These are phyloP conservation scores for Monilinia polystroma DNA, from an alignment of 2,329 filamentous ascomycete species.

Conservation along the genomic window DNA sequence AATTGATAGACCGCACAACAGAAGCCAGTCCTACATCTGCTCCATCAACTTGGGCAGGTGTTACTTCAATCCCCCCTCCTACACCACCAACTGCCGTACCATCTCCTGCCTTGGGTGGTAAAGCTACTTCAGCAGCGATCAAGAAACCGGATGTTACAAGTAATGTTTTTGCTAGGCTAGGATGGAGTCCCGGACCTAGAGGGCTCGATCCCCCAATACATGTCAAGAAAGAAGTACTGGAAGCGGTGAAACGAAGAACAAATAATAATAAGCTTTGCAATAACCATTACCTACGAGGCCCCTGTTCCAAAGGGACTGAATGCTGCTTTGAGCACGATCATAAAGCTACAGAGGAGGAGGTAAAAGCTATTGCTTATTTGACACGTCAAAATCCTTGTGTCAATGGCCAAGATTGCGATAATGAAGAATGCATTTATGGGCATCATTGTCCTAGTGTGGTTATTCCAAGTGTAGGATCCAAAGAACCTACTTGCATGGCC, in stretches of 20 bases:
- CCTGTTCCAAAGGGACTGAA: slow-evolving; percentile 53
- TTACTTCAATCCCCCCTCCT: slow-evolving; percentile 36
- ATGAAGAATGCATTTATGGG: slow-evolving; percentile 60
- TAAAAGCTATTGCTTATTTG: slow-evolving; percentile 55
- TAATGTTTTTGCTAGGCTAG: slow-evolving; percentile 10
- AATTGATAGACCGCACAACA: slow-evolving; percentile 45
- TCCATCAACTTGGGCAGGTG: slow-evolving; percentile 38
- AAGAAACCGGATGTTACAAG: slow-evolving; percentile 26
- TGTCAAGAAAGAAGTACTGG: slow-evolving; percentile 49
- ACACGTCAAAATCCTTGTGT: slow-evolving; percentile 58
- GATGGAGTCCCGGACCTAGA: slow-evolving; percentile 55
- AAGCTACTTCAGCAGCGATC: slow-evolving; percentile 26
- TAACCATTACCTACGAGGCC: slow-evolving; percentile 59
- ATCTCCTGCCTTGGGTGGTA: slow-evolving; percentile 26
- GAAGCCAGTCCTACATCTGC: slow-evolving; percentile 27
- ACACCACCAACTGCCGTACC: slow-evolving; percentile 24
- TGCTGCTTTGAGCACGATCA: slow-evolving; percentile 60
- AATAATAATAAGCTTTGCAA: slow-evolving; percentile 59
- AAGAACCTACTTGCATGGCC: slow-evolving; percentile 52
- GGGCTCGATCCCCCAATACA: slow-evolving; percentile 55
- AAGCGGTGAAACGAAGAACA: slow-evolving; percentile 56
- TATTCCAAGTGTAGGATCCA: slow-evolving; percentile 23
- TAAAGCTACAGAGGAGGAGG: slow-evolving; percentile 53
- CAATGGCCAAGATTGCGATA: slow-evolving; percentile 56
- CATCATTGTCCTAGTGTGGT: slow-evolving; percentile 48